Evolutionary conservation across 140 eudicot genomes (phyloP).

Genomic region (Ambrosia hybrid): DNA sequence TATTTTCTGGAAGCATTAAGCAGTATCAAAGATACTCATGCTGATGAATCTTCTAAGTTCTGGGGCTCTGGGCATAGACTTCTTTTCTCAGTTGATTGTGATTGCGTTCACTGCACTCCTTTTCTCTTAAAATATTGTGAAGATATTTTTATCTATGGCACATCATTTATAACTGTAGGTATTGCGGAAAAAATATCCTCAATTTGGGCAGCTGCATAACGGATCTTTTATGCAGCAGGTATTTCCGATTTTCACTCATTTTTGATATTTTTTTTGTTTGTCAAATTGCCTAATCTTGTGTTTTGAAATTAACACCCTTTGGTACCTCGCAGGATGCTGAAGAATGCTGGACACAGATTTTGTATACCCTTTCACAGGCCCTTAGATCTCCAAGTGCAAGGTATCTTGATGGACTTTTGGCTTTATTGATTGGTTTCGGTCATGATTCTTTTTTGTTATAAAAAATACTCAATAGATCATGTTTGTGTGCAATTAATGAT

Average conservation of each 20-base stretch:
- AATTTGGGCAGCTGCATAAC: slow-evolving; percentile 92
- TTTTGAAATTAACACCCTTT: slow-evolving; percentile 5
- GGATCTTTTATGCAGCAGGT: slow-evolving; percentile 99
- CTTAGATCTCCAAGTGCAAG: slow-evolving; percentile 64
- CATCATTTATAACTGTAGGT: slow-evolving; percentile 45
- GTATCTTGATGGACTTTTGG: slow-evolving; percentile 34
- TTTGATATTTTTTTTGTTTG: background rate
- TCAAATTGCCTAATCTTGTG: slow-evolving; percentile 2
- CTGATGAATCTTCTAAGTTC: no score
- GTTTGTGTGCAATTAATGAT: slow-evolving; percentile 4
- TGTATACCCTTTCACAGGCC: slow-evolving; percentile 85
- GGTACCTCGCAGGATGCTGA: slow-evolving; percentile 79
- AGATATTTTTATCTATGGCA: slow-evolving; percentile 15
- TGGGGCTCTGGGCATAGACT: no score
- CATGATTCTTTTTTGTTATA: background rate
- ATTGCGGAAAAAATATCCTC: slow-evolving; percentile 92
- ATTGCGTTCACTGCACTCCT: no score
- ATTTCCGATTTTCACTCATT: background rate
- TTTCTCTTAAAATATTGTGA: no score
- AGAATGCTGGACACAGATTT: slow-evolving; percentile 97
- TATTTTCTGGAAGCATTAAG: no score
- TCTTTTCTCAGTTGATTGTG: no score
- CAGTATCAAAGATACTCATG: no score
- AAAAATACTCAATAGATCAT: background rate
- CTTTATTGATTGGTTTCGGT: background rate